Percentiles rank a stretch among this genome's conserved stretches.
Evolutionary conservation across 2,329 filamentous ascomycete species (phyloP).

Genomic region (Verticillium zaregamsianum): DNA sequence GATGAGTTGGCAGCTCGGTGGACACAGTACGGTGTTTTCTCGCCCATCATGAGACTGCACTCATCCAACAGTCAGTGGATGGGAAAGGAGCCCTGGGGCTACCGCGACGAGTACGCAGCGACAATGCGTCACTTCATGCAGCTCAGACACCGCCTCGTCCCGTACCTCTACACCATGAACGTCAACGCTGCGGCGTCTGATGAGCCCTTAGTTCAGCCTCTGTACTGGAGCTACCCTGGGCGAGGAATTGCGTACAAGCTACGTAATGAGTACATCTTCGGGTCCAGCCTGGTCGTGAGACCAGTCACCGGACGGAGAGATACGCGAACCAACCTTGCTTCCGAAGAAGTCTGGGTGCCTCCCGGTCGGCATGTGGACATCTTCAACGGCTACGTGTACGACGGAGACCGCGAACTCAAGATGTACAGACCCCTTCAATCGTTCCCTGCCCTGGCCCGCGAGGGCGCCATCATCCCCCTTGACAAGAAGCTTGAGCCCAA

Average conservation of each 20-base stretch:
- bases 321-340: constrained; percentile 38
- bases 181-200: constrained; percentile 35
- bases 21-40: constrained; percentile 59
- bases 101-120: constrained; percentile 36
- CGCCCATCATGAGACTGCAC: constrained; percentile 57
- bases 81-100: constrained; percentile 59
- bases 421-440: constrained; percentile 45
- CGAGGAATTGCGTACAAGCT: constrained; percentile 49
- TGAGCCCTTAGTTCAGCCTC: constrained; percentile 52
- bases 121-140: constrained; percentile 46
- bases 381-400: constrained; percentile 53
- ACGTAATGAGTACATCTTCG: constrained; percentile 57
- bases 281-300: constrained; percentile 49
- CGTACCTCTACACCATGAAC: constrained; percentile 58
- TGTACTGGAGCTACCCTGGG: constrained; percentile 58
- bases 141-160: constrained; percentile 54
- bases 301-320: constrained; percentile 52
- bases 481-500: constrained; percentile 36
- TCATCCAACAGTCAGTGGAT: constrained; percentile 54
- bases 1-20: constrained; percentile 57
- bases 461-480: constrained; percentile 56
- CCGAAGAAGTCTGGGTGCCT: constrained; percentile 53
- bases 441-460: constrained; percentile 48
- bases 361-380: constrained; percentile 51
- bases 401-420: constrained; percentile 47